Percentiles rank a stretch among this genome's conserved stretches.
Conservation (phyloP, 352 stramenopile genomes). For the Blastocystis hominis region DNA sequence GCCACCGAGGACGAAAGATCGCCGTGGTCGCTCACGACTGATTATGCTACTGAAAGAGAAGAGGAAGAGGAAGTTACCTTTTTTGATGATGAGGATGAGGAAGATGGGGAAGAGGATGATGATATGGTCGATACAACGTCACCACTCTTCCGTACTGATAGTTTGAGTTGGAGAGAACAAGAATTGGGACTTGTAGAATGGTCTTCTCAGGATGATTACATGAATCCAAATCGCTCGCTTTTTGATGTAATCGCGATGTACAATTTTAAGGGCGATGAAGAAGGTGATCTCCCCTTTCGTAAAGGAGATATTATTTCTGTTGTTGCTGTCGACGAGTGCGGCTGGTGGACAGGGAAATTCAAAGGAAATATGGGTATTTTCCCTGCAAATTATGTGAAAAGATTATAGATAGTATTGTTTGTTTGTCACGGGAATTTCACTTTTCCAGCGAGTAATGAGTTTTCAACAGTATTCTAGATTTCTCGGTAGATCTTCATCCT, state of each 20-base stretch:
- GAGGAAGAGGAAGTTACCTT: not conserved
- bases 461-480: not conserved
- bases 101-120: not conserved
- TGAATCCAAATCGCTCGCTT: not conserved
- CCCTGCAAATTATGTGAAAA: conserved; percentile 9
- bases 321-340: not conserved
- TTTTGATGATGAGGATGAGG: not conserved
- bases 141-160: no score
- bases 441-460: not conserved
- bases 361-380: conserved; percentile 1
- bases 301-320: conserved; percentile 23
- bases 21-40: no score
- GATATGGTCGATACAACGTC: not conserved
- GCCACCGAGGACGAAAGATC: not conserved
- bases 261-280: not conserved
- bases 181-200: not conserved
- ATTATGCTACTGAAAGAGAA: not conserved
- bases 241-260: not conserved
- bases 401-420: not conserved
- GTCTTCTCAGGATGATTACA: no score
- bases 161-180: not conserved
- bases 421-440: conserved; percentile 12
- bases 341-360: not conserved
- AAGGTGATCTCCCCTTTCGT: conserved; percentile 2
- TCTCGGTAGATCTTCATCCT: not conserved